These are phyloP conservation scores for Chlamydomonas applanata DNA, from an alignment of 139 green algal genomes.

Conservation along the genomic window DNA sequence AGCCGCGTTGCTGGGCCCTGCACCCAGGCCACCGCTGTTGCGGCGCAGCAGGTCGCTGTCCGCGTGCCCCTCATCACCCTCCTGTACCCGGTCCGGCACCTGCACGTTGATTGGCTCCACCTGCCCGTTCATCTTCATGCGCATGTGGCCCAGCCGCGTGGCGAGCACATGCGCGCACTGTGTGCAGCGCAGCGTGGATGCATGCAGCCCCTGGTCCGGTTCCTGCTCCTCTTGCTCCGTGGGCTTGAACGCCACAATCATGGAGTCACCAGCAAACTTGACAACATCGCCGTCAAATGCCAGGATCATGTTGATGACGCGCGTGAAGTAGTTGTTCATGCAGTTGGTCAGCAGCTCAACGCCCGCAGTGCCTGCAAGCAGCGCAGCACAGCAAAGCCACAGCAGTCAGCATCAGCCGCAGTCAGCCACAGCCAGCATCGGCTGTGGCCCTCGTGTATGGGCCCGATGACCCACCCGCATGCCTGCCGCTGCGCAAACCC, in stretches of 20 bases:
- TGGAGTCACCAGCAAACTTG: conserved; percentile 83
- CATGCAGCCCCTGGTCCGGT: conserved; percentile 44
- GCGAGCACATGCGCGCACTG: conserved; percentile 56
- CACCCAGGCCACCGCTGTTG: background rate
- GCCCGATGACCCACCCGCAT: background rate
- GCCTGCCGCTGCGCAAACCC: too few relatives aligned
- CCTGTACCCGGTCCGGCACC: background rate
- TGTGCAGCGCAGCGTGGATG: conserved; percentile 47
- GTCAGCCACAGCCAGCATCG: too few relatives aligned
- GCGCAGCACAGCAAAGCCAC: background rate
- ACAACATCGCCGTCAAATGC: conserved; percentile 74
- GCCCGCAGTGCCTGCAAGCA: conserved; percentile 40
- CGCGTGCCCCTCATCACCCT: background rate
- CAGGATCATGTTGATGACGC: conserved; percentile 71
- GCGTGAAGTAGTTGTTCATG: conserved; percentile 86
- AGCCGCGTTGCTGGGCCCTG: background rate
- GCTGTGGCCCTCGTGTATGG: too few relatives aligned
- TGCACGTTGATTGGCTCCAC: conserved; percentile 23
- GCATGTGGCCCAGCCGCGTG: conserved; percentile 56
- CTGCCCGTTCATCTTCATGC: conserved; percentile 69
- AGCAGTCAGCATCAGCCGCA: background rate
- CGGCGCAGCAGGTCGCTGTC: conserved; percentile 5
- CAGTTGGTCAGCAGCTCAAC: conserved; percentile 79
- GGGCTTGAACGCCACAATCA: conserved; percentile 75
- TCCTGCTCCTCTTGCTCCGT: background rate